Percentiles rank a stretch among this genome's conserved stretches.
phyloP scores from a whole-genome alignment of 352 stramenopile genomes.

The Pythium brachiatum region DNA sequence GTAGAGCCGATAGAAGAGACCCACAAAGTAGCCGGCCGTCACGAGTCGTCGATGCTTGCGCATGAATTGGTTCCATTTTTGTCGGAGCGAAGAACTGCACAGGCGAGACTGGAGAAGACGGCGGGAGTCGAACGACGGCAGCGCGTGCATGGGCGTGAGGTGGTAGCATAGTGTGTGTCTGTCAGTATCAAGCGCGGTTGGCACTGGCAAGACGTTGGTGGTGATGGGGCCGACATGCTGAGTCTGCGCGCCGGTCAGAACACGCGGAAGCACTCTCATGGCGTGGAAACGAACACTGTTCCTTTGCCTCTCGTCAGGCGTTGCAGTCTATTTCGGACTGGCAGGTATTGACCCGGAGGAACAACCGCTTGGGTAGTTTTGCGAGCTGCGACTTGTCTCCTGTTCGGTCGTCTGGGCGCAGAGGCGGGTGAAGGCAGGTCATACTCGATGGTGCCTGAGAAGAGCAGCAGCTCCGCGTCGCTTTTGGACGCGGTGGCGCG shows the following conservation, averaged over 20 bases:
- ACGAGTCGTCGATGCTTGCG: neutral
- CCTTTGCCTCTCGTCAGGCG: too few relatives aligned
- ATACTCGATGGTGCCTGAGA: neutral
- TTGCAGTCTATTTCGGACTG: too few relatives aligned
- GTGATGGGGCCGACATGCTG: too few relatives aligned
- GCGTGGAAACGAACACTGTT: too few relatives aligned
- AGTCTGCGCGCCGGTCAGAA: too few relatives aligned
- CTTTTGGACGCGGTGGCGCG: neutral
- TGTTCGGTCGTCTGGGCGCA: too few relatives aligned
- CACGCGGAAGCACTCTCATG: too few relatives aligned
- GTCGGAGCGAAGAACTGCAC: neutral
- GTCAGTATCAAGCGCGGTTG: too few relatives aligned
- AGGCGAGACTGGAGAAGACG: neutral
- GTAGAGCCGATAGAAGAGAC: neutral
- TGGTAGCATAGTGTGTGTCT: neutral
- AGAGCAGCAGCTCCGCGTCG: neutral
- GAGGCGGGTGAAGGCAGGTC: neutral
- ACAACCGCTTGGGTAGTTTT: neutral
- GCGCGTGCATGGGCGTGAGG: neutral
- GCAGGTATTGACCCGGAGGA: neutral
- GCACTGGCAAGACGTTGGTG: too few relatives aligned
- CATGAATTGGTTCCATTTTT: neutral
- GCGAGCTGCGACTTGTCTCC: too few relatives aligned
- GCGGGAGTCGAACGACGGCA: neutral
- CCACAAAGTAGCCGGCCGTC: neutral